Evolutionary conservation across 1,139 yeast species (phyloP), one percentile per base, ranked within the genome.

Genomic region (Yamadazyma oceani): DNA sequence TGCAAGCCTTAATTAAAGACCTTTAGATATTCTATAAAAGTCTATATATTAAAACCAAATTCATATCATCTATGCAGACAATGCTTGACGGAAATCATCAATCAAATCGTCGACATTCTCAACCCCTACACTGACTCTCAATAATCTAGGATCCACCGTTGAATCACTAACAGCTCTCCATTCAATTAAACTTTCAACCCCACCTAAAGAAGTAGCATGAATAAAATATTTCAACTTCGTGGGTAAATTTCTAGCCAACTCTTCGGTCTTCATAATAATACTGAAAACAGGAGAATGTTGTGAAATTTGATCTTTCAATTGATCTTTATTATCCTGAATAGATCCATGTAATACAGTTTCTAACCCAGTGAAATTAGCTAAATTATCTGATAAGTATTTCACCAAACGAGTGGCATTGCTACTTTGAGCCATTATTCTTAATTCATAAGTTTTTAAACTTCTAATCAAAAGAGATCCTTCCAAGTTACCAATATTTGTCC

Each of bases 121-220:
- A 32, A 82, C 73, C 13, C 97, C 97, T 36, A 85, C 70, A 41
- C 95, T 85, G 4, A 89, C 64, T 57, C 97, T 75, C 33, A 89
- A 61, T 28, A 88, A 58, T 1, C 74, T 71, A 17, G 76, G 73
- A 26, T 74, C 98, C 11, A 80, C 82, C 3, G 62, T 52, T 1
- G 72, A 57, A 54, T 88, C 96, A 35, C 86, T 73, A 63, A 89
- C 57, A 1, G 88, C 83, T 54, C 96, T 77, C 96, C 96, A 88
- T 60, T 90, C 97, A 43, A 89, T 79, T 51, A 89, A 69, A 39
- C 95, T 85, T 58, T 90, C 97, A 5, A 85, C 87, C n/a, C 97
- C 96, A 28, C 97, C 97, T 22, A 90, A 69, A 5, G 96, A 86
- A 0, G 97, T 89, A 2, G 97, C 96, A 61, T 90, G 97, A 45